Evolutionary conservation across 2,329 filamentous ascomycete species (phyloP), one percentile per base, ranked within the genome.

Genomic region (Sordariomycetes sp.): DNA sequence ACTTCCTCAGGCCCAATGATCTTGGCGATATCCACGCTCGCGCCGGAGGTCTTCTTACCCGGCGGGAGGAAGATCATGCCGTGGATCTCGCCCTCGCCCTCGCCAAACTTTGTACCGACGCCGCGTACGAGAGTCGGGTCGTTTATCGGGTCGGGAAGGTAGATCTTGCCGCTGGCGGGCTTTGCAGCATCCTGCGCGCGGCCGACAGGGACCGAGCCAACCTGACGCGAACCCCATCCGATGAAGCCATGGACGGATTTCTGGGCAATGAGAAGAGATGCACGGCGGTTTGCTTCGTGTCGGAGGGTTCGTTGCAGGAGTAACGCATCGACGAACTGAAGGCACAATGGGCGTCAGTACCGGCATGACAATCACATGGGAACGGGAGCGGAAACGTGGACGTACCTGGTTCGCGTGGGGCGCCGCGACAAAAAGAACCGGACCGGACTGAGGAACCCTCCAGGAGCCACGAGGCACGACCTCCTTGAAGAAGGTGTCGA

Each of bases 401-500:
- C 69, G 39, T 62, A 86, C 82, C 74, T 92, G 86, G 57, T 98
- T 98, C 39, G 90, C 90, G 68, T 98, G 92, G 45, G 92, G 92
- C 35, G 90, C 92, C 29, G 88, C 92, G 46, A 98, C 92, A 51
- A 98, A 92, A 39, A 98, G 85, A 42, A 98, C 76, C 2, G 92
- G 88, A 0, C 88, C 92, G 42, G 77, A 74, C 49, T 82, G 79
- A 29, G 92, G 92, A 29, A 98, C 84, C 59, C 88, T 90, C 87
- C 92, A 98, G 42, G 88, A 86, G 46, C 87, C 87, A 44, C 92
- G 76, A 10, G 92, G 92, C 55, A 96, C 88, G 12, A 98, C 86
- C 61, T 98, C 92, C 46, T 92, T 82, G 68, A 98, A 98, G 75
- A 98, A 98, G 46, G 95, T 78, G 59, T 98, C 92, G 44, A 93